Base-by-base conservation (phyloP, 345 rosid genomes). In the Brassica carinata region DNA sequence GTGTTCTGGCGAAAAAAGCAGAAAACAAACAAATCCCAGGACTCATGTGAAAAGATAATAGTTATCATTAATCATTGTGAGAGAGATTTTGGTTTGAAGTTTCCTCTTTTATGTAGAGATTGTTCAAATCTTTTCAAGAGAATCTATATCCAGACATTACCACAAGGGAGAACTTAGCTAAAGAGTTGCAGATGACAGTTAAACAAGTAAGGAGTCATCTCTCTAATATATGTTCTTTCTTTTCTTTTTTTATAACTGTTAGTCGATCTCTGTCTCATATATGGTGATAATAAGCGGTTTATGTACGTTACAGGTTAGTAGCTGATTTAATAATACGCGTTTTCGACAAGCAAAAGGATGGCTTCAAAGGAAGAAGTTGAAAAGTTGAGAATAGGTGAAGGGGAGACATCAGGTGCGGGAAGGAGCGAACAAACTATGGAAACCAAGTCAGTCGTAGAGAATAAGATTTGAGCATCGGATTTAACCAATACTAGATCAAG, bases 281-380 rank as follows among this genome's bases (percentile, higher is more conserved):
- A 48, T 45, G 58, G 51, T 43, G 51, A 11, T 23, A 38, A 58
- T 8, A 14, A 71, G 74, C 71, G 55, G 55, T 70, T 53, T 74
- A 17, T 74, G 43, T 51, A 72, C 9, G 67, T 19, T 18, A 18
- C 89, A 93, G 98, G 97, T 96, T 79, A 78, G 34, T 71, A 93
- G 88, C 77, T 96, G 99, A 98, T 93, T 96, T 58, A 90, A 64
- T 74, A 87, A 93, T 86, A 77, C 89, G 74, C 97, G 99, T 11
- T 72, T 43, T 66, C 87, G 0, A 69, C 81, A 33, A 84, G 51
- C 58, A 77, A 76, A 67, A 73, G 18, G 67, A 74, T 40, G 36
- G 75, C 68, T 75, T 65, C 83, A 48, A 76, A 65, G 70, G 87
- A 73, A 72, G 80, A 70, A 26, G 67, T 73, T 0, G 70, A 71